phyloP scores from a whole-genome alignment of 1,139 yeast species.

The Candida sp. region DNA sequence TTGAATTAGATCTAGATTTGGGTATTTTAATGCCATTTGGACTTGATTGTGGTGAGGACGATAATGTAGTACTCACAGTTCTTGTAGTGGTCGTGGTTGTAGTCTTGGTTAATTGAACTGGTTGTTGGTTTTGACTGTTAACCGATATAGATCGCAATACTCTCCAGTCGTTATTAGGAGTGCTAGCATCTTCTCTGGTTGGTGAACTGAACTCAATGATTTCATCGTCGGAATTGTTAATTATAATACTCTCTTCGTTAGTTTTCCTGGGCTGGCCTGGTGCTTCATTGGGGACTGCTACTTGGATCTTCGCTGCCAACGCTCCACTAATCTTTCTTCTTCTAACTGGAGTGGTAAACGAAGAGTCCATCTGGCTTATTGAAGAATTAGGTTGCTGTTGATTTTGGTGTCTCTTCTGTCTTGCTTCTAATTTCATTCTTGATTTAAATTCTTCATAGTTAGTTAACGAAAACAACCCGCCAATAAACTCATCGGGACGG shows the following conservation, averaged over 20 bases:
- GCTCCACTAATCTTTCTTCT: slow-evolving; percentile 70
- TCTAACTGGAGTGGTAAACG: slow-evolving; percentile 69
- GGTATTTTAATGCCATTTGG: slow-evolving; percentile 26
- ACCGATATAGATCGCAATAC: slow-evolving; percentile 42
- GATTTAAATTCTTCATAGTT: slow-evolving; percentile 52
- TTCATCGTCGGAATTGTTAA: slow-evolving; percentile 42
- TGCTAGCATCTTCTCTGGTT: slow-evolving; percentile 11
- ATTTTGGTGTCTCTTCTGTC: slow-evolving; percentile 37
- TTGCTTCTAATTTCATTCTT: slow-evolving; percentile 43
- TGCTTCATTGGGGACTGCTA: slow-evolving; percentile 85
- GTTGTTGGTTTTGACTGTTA: slow-evolving; percentile 26
- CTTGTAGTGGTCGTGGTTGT: slow-evolving; percentile 49
- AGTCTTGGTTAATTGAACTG: slow-evolving; percentile 44
- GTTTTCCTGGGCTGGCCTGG: slow-evolving; percentile 97
- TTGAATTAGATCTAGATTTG: slow-evolving; percentile 30
- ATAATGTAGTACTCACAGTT: slow-evolving; percentile 42
- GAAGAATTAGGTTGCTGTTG: slow-evolving; percentile 31
- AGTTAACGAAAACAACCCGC: slow-evolving; percentile 74
- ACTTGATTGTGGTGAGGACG: slow-evolving; percentile 41
- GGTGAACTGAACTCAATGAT: slow-evolving; percentile 21
- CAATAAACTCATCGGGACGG: slow-evolving; percentile 67
- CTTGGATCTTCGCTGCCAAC: slow-evolving; percentile 61
- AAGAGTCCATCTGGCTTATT: slow-evolving; percentile 34
- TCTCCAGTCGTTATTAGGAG: slow-evolving; percentile 28
- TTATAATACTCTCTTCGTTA: slow-evolving; percentile 32